Base-by-base conservation (phyloP, 2,329 filamentous ascomycete species). In the Aspergillus tubingensis region DNA sequence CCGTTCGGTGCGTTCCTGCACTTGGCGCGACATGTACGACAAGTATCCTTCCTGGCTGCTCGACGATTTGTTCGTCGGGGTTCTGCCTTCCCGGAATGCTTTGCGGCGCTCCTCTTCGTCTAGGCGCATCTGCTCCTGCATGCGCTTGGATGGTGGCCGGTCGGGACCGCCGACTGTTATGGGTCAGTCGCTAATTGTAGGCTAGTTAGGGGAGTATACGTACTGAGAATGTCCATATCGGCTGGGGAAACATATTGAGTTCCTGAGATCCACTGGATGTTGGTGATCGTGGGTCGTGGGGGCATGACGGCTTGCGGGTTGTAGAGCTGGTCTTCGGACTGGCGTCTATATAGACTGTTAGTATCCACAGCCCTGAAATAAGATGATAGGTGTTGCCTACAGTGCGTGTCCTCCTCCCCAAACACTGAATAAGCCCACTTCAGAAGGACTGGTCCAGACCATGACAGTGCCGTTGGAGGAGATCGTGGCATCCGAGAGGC, bases 251-350 rank as follows among this genome's bases (percentile, higher is more conserved):
- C 85, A 68, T 96, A 90, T 76, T 97, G 94, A 1, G 94, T 98
- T 3, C 95, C 95, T 0, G 92, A 90, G 55, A 99, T 92, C 95
- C 95, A 99, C 77, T 98, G 92, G 39, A 99, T 78, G 70, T 96
- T 96, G 19, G 91, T 96, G 62, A 99, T 99, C 0, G 92, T 96
- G 1, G 95, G 95, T 2, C 95, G 87, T 11, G 91, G 84, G 2
- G 93, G 94, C 21, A 90, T 84, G 15, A 85, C 72, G 0, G 91
- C 84, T 60, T 90, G 83, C 0, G 91, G 88, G 72, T 98, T 96
- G 76, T 91, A 86, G 3, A 99, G 82, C 7, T 82, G 86, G 72
- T 97, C 93, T n/a, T 86, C 79, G 15, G 80, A 79, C 47, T 72
- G 76, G n/a, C 76, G 74, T 56, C 81, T 83, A 60, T 36, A 36